Conservation (phyloP, 2,329 filamentous ascomycete species). For the Rutstroemia sp. region DNA sequence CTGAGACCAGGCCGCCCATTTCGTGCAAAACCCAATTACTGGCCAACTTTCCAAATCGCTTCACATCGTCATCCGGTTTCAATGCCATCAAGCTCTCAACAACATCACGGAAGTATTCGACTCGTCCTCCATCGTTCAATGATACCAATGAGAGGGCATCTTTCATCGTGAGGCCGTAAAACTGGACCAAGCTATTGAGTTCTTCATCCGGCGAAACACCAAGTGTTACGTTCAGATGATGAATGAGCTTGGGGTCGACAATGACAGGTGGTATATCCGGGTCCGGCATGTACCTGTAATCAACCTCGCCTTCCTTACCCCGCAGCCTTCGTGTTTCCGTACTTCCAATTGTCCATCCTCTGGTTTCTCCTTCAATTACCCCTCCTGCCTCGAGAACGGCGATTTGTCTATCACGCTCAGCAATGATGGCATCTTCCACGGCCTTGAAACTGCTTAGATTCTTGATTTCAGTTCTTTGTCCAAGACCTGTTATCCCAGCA, state of each 20-base stretch:
- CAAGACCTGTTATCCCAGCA: slow-evolving; percentile 55
- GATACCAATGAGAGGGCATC: slow-evolving; percentile 76
- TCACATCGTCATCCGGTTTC: slow-evolving; percentile 4
- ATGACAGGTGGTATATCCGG: slow-evolving; percentile 78
- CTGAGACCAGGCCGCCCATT: slow-evolving; percentile 58
- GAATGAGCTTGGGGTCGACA: slow-evolving; percentile 63
- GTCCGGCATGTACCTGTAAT: slow-evolving; percentile 98
- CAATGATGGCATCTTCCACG: slow-evolving; percentile 88
- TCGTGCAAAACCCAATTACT: slow-evolving; percentile 70
- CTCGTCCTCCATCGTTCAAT: slow-evolving; percentile 68
- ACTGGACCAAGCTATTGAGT: slow-evolving; percentile 50
- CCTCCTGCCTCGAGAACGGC: slow-evolving; percentile 68
- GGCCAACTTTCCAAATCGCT: slow-evolving; percentile 38
- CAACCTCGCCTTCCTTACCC: slow-evolving; percentile 93
- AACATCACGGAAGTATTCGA: slow-evolving; percentile 75
- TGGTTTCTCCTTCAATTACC: slow-evolving; percentile 73
- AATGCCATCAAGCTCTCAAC: slow-evolving; percentile 34
- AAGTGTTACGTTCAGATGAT: slow-evolving; percentile 53
- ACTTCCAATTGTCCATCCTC: slow-evolving; percentile 83
- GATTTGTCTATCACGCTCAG: slow-evolving; percentile 87
- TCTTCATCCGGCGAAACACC: slow-evolving; percentile 68
- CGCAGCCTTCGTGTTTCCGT: slow-evolving; percentile 74
- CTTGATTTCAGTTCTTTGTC: slow-evolving; percentile 93
- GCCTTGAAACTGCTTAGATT: slow-evolving; percentile 93
- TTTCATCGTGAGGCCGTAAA: slow-evolving; percentile 66